Base-by-base conservation (phyloP, 1,139 yeast genomes). In the Meyerozyma athensensis region DNA sequence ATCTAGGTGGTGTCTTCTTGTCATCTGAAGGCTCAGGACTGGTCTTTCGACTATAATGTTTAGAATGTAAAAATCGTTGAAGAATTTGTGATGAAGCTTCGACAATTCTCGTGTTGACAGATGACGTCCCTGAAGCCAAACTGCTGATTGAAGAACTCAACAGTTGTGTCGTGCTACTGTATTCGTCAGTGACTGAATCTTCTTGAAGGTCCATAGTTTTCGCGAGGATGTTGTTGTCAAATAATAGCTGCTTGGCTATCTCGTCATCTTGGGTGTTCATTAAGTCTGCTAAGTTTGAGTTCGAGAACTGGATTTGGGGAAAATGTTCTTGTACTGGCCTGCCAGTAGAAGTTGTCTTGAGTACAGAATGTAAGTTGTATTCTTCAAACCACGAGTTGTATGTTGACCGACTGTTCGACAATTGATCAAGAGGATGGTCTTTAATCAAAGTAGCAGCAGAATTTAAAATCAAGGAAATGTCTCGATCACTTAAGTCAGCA, bases 101-200 rank as follows among this genome's bases (percentile, higher is more conserved):
- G 14, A 50, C 47, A 21, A 63, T 41, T 35, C 58, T 58, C 30
- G 58, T 45, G 41, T 63, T 63, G 16, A 67, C 46, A 3, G 67
- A 50, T 1, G 68, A 50, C 2, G 68, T 53, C 4, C 52, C 52
- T 0, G 66, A 59, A 7, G 62, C 48, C 26, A 66, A 48, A 26
- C 68, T 63, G 13, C 63, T 56, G 17, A 67, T 41, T 7, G 74
- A 68, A 1, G 74, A 68, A 5, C 69, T 54, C 26, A 68, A 51
- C 57, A 65, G 66, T 26, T 56, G 56, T 20, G 52, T 42, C 17
- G 38, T 34, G 19, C 51, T 43, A 3, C 43, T 35, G 8, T 43
- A 49, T 17, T 39, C 41, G 21, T 49, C 52, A 14, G 49, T 39
- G 43, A 32, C 50, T 24, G 54, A 41, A 30, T 49, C 56, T 33